Conservation (phyloP, 31 red algal species). For the Asparagopsis taxiformis region DNA sequence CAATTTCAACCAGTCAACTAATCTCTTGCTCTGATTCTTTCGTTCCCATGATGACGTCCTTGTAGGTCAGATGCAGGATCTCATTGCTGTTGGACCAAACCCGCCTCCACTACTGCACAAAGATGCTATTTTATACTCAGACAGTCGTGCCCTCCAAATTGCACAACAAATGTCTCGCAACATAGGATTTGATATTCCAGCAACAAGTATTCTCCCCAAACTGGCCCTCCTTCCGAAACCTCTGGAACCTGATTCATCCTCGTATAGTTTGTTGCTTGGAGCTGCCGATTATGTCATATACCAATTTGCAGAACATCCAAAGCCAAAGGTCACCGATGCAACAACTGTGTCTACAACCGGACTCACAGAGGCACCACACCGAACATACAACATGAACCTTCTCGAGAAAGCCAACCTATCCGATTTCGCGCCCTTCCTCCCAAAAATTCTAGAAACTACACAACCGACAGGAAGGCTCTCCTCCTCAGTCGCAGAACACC, state of each 20-base stretch:
- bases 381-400: constrained; percentile 22
- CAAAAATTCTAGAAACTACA: constrained; percentile 44
- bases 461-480: constrained; percentile 32
- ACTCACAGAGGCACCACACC: constrained; percentile 31
- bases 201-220: constrained; percentile 62
- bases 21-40: too few relatives aligned
- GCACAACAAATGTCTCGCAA: constrained; percentile 25
- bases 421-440: constrained; percentile 31
- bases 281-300: constrained; percentile 65
- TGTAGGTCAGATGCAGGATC: constrained; percentile 67
- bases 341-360: constrained; percentile 71
- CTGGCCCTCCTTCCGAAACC: constrained; percentile 37
- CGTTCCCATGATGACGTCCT: neutral
- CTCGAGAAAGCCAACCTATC: constrained; percentile 26
- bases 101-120: constrained; percentile 12
- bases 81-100: constrained; percentile 38
- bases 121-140: constrained; percentile 63
- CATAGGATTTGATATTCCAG: constrained; percentile 7
- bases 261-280: constrained; percentile 37
- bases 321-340: constrained; percentile 49
- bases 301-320: constrained; percentile 17
- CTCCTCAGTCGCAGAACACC: constrained; percentile 14
- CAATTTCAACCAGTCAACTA: too few relatives aligned
- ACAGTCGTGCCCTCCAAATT: constrained; percentile 38
- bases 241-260: neutral